Percentiles rank a stretch among this genome's conserved stretches.
These are phyloP conservation scores for Alternaria sp. DNA, from an alignment of 2,329 filamentous ascomycete genomes.

Conservation along the genomic window DNA sequence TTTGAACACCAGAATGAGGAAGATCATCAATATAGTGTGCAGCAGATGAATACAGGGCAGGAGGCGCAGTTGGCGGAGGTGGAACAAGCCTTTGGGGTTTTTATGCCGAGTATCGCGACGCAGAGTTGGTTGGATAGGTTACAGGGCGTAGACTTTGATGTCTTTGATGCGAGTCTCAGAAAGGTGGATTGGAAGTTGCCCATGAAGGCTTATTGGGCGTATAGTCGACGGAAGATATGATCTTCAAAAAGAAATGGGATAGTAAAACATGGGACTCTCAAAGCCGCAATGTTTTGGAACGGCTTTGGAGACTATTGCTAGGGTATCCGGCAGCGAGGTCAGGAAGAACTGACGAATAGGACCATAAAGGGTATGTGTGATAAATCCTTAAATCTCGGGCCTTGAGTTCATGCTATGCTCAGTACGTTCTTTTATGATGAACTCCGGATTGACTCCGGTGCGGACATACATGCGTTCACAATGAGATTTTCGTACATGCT, in stretches of 20 bases:
- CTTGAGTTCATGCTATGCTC: too few species aligned
- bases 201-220: conserved; percentile 76
- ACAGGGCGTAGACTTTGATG: conserved; percentile 83
- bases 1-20: conserved; percentile 88
- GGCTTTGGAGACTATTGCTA: neutral
- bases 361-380: too few species aligned
- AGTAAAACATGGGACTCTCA: neutral
- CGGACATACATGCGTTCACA: too few species aligned
- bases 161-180: conserved; percentile 72
- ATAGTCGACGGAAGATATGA: conserved; percentile 60
- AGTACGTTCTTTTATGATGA: too few species aligned
- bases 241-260: neutral
- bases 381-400: too few species aligned
- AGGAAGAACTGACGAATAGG: too few species aligned
- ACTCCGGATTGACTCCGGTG: too few species aligned
- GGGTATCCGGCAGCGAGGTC: neutral
- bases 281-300: neutral
- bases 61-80: conserved; percentile 61
- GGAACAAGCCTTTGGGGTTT: conserved; percentile 76
- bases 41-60: conserved; percentile 46
- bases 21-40: conserved; percentile 64
- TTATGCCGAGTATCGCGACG: conserved; percentile 82
- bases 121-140: conserved; percentile 80
- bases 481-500: too few species aligned
- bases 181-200: conserved; percentile 83